Conservation (phyloP, 2,329 filamentous ascomycete species). For the Chrysoporthe puriensis region DNA sequence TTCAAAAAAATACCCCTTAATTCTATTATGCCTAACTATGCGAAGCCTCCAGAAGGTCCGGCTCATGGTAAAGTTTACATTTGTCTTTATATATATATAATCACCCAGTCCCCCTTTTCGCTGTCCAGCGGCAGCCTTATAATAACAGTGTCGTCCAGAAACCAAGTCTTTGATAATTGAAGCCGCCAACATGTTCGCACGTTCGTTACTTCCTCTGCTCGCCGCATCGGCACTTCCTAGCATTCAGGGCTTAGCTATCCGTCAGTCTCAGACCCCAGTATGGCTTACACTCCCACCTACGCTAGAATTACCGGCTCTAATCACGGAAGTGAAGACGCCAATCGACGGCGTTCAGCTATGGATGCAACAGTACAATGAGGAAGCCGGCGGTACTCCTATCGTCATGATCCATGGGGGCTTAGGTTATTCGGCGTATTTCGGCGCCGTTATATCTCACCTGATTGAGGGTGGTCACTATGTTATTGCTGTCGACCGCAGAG, state of each 20-base stretch:
- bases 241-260: neutral
- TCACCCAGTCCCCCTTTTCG: neutral
- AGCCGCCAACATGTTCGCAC: neutral
- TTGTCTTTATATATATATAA: neutral
- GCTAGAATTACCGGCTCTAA: neutral
- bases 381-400: conserved; percentile 39
- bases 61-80: neutral
- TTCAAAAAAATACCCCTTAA: neutral
- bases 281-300: conserved; percentile 5
- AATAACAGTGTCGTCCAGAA: neutral
- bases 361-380: conserved; percentile 7
- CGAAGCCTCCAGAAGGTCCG: neutral
- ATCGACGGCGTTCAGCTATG: conserved; percentile 1
- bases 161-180: neutral
- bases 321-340: neutral
- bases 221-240: neutral
- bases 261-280: neutral
- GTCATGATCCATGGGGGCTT: conserved; percentile 47
- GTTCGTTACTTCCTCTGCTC: neutral
- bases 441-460: conserved; percentile 41
- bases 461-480: conserved; percentile 42
- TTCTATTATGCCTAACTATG: neutral
- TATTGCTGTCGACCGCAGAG: conserved; percentile 47
- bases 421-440: conserved; percentile 48
- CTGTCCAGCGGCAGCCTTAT: neutral